Conservation (phyloP, 257 asterid species). For the Eucommia ulmoides region DNA sequence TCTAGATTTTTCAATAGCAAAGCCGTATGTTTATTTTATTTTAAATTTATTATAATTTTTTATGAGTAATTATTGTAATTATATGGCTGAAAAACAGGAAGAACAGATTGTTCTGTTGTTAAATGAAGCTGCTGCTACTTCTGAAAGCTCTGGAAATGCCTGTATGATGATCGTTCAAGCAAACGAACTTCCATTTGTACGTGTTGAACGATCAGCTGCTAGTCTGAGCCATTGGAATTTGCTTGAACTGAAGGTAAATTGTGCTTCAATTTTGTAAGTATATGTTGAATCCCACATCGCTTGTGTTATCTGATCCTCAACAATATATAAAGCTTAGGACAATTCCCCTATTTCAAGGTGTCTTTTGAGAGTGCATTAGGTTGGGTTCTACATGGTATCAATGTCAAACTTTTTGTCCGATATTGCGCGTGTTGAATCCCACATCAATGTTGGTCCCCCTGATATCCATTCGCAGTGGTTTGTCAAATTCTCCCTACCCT, state of each 20-base stretch:
- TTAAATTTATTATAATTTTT: constrained; percentile 12
- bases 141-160: constrained; percentile 72
- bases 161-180: constrained; percentile 68
- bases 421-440: too few species aligned
- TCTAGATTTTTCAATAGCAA: constrained; percentile 1
- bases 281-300: too few species aligned
- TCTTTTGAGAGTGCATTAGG: too few species aligned
- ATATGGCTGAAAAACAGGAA: constrained; percentile 57
- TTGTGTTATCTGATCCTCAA: too few species aligned
- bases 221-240: constrained; percentile 40
- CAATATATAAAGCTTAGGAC: too few species aligned
- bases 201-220: constrained; percentile 42
- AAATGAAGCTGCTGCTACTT: constrained; percentile 37
- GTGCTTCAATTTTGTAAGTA: constrained; percentile 3
- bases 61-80: too few species aligned
- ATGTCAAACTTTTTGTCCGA: too few species aligned
- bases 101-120: constrained; percentile 61
- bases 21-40: constrained; percentile 13
- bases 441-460: too few species aligned
- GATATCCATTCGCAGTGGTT: too few species aligned
- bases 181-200: constrained; percentile 54
- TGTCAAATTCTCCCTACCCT: too few species aligned
- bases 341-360: too few species aligned
- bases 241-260: constrained; percentile 48
- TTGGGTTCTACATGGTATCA: too few species aligned